Percentiles rank a stretch among this genome's conserved stretches.
Evolutionary conservation across 805 yeast genomes (phyloP).

Genomic region (Hanseniaspora taiwanica): DNA sequence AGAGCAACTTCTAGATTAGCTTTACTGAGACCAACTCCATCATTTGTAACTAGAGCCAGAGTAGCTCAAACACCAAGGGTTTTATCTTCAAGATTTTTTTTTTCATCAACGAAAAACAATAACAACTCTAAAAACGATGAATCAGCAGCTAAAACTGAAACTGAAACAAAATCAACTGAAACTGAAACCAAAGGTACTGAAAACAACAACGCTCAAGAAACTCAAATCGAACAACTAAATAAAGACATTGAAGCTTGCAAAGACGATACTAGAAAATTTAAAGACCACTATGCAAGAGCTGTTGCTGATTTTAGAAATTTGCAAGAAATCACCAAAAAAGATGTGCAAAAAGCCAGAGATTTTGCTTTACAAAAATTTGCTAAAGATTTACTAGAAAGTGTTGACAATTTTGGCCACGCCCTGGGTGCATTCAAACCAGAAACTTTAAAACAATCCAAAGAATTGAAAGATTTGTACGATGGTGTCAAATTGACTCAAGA

Average conservation of each 20-base stretch:
- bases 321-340: constrained; percentile 82
- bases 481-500: constrained; percentile 87
- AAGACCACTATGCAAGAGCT: constrained; percentile 70
- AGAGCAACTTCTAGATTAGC: neutral
- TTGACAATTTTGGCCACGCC: constrained; percentile 85
- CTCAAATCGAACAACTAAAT: constrained; percentile 28
- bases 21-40: constrained; percentile 1
- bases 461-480: constrained; percentile 62
- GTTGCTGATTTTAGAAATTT: constrained; percentile 87
- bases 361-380: constrained; percentile 89
- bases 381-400: constrained; percentile 74
- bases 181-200: constrained; percentile 8
- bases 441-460: constrained; percentile 42
- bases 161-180: constrained; percentile 7
- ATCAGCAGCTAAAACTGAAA: constrained; percentile 7
- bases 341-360: constrained; percentile 74
- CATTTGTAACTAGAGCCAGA: neutral
- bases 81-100: constrained; percentile 13
- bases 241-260: constrained; percentile 46
- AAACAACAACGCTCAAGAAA: constrained; percentile 14
- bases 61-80: neutral
- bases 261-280: constrained; percentile 67
- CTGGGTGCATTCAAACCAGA: constrained; percentile 57
- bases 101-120: constrained; percentile 13
- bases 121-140: constrained; percentile 8